Evolutionary conservation across 1,284 basidiomycete species (phyloP), one percentile per base, ranked within the genome.

Genomic region (Coniophora puteana): DNA sequence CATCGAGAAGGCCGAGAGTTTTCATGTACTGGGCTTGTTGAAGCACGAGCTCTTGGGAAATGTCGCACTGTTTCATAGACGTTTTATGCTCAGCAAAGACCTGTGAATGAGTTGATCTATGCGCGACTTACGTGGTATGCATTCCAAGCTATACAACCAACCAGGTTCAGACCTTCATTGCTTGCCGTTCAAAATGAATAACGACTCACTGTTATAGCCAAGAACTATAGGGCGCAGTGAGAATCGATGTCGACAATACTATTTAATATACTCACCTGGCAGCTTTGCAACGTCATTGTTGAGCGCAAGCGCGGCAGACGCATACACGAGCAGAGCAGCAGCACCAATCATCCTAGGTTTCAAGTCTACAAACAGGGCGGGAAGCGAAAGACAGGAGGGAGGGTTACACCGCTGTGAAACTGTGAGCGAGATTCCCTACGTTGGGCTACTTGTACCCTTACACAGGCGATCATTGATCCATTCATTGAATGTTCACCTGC

Each of bases 21-120:
- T 68, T 72, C 61, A 80, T 67, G 24, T 69, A 52, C 1, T 59
- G 45, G 3, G 76, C 72, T 2, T 72, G 73, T 46, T 72, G 57
- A 6, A 77, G 46, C 18, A 80, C 62, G 13, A 77, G 55, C 1
- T 53, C 57, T 51, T 80, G 76, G 38, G 75, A 65, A 43, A 81
- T 77, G 41, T 70, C 65, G 50, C 78, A 81, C 76, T 79, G 40
- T 13, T 14, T 43, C 35, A 51, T 34, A 25, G 36, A 20, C 6
- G 22, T 35, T 14, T 30, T 18, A 32, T 26, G 17, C 14, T 0
- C 14, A n/a, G 18, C 3, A 16, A 20, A 33, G 20, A 22, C 11
- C 24, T 4, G 14, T 4, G 16, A 13, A 42, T 16, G 10, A 30
- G n/a, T n/a, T 25, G 4, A 7, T 11, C 23, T 29, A 21, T 38